Evolutionary conservation across 2,329 filamentous ascomycete species (phyloP).

Genomic region (Fonsecaea monophora): DNA sequence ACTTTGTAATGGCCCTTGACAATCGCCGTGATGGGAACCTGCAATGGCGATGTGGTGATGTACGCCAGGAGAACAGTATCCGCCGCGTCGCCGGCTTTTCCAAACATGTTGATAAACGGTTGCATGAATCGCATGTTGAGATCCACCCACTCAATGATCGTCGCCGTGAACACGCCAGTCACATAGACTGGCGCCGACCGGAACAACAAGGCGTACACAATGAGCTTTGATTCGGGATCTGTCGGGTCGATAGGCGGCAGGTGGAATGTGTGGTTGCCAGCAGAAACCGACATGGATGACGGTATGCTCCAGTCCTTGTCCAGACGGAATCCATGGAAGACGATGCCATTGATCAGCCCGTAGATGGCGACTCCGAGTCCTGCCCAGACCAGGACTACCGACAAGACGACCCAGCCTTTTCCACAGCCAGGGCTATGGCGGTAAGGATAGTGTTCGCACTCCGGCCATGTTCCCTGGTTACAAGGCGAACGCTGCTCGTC

Average conservation of each 20-base stretch:
- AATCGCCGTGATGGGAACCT: slow-evolving; percentile 23
- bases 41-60: slow-evolving; percentile 22
- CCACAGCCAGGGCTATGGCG: slow-evolving; percentile 22
- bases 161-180: slow-evolving; percentile 17
- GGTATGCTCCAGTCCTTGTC: slow-evolving; percentile 12
- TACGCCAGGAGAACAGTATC: slow-evolving; percentile 21
- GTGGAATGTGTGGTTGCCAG: slow-evolving; percentile 2
- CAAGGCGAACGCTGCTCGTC: not conserved
- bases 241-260: slow-evolving; percentile 21
- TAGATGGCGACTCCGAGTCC: slow-evolving; percentile 9
- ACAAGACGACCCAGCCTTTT: slow-evolving; percentile 18
- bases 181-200: slow-evolving; percentile 21
- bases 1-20: slow-evolving; percentile 24
- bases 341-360: slow-evolving; percentile 11
- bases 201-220: slow-evolving; percentile 20
- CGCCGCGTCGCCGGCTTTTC: slow-evolving; percentile 4
- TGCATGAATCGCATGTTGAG: slow-evolving; percentile 27
- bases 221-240: slow-evolving; percentile 48
- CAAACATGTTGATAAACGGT: slow-evolving; percentile 26
- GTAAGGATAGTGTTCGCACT: slow-evolving; percentile 24
- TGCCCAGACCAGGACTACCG: slow-evolving; percentile 2
- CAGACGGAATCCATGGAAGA: slow-evolving; percentile 18
- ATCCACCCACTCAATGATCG: slow-evolving; percentile 20
- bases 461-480: slow-evolving; percentile 18
- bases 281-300: slow-evolving; percentile 8